phyloP scores from a whole-genome alignment of 495 filamentous ascomycete species.

The Hypoxylon cercidicola region DNA sequence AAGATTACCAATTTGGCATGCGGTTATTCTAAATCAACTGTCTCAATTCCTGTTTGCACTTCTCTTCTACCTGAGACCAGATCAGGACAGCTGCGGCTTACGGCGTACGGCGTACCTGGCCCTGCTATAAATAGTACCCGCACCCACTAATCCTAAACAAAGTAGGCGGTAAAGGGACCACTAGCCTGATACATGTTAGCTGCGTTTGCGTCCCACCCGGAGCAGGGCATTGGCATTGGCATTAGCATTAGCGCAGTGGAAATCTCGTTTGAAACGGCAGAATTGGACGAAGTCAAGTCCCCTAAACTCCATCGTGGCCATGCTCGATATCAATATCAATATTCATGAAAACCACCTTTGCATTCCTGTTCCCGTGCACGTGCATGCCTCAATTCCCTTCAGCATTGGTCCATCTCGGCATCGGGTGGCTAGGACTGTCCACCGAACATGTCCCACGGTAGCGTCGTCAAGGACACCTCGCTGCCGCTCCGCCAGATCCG shows the following conservation, averaged over 20 bases:
- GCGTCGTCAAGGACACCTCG: constrained; percentile 46
- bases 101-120: not conserved
- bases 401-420: constrained; percentile 11
- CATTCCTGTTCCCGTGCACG: not conserved
- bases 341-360: no score
- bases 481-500: constrained; percentile 43
- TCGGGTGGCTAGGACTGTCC: constrained; percentile 12
- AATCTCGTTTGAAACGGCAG: constrained; percentile 6
- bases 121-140: not conserved
- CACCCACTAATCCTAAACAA: not conserved
- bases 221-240: no score
- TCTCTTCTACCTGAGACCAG: no score
- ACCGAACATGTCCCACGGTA: constrained; percentile 42
- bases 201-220: not conserved
- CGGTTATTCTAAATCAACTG: no score
- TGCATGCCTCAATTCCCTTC: constrained; percentile 5
- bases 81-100: not conserved
- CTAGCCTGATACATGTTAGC: not conserved
- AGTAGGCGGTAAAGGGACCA: not conserved
- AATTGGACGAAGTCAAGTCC: not conserved
- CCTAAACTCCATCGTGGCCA: not conserved
- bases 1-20: no score
- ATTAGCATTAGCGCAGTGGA: constrained; percentile 2
- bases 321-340: no score
- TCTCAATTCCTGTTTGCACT: not conserved